Evolutionary conservation across 164 flowering plant genomes (phyloP).

Genomic region (Pachysandra terminalis): DNA sequence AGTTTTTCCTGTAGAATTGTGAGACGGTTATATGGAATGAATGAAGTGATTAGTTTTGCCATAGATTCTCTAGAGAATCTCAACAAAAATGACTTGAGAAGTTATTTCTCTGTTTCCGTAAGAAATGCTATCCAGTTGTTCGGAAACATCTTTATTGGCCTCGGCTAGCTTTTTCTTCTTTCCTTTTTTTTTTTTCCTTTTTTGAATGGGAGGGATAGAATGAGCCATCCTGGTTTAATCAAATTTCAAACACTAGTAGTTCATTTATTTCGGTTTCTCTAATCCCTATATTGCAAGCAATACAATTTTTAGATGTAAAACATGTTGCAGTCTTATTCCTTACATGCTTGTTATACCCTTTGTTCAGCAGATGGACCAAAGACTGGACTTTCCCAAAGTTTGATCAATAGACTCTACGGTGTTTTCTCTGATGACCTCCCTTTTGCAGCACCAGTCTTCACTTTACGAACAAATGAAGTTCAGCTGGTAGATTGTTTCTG

Average conservation of each 20-base stretch:
- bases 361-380: slow-evolving; percentile 17
- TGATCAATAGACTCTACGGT: slow-evolving; percentile 35
- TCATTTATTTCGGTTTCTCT: not conserved
- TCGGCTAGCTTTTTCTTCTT: not conserved
- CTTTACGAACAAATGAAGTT: slow-evolving; percentile 51
- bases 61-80: too few species aligned
- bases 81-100: too few species aligned
- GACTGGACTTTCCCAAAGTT: slow-evolving; percentile 29
- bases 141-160: not conserved
- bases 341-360: not conserved
- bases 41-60: too few species aligned
- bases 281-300: not conserved
- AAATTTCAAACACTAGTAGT: not conserved
- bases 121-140: not conserved
- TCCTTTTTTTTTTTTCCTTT: too few species aligned
- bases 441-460: slow-evolving; percentile 54
- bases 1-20: too few species aligned
- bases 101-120: too few species aligned
- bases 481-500: slow-evolving; percentile 40
- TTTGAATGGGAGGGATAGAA: not conserved
- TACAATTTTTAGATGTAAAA: too few species aligned
- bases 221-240: not conserved
- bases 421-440: slow-evolving; percentile 46
- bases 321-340: not conserved
- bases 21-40: too few species aligned